Evolutionary conservation across 208 protist genomes (phyloP), one percentile per base, ranked within the genome.

Genomic region (Trypanosoma brucei): DNA sequence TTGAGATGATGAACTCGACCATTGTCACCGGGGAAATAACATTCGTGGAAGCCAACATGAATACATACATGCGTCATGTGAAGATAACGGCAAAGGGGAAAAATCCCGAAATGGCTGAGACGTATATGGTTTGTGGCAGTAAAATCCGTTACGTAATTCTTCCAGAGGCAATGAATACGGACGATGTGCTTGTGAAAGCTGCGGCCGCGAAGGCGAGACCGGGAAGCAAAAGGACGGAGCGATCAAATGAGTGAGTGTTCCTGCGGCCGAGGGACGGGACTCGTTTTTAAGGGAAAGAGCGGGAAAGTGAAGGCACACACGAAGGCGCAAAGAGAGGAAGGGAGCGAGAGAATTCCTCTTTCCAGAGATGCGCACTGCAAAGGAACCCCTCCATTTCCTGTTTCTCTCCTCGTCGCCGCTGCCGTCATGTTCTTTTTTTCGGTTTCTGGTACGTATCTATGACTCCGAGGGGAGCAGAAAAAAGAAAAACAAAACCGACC

Each of bases 1-100:
- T 99, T 57, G 98, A 99, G 74, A 81, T 99, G 39, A 99, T 99
- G 79, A 99, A 99, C 88, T 97, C 98, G 0, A 97, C 97, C 13
- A 88, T 99, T 40, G 92, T 99, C 8, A 85, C 86, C 3, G 88
- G 89, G 14, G 86, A 93, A 48, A 83, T 96, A 46, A 62, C 76
- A 30, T 82, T 82, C 70, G 89, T 95, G 2, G 89, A 95, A 57
- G 66, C 75, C 3, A 83, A 88, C 39, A 99, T 99, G 98, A 99
- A 99, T 76, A 99, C 96, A 0, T 97, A 99, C 72, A 70, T 99
- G 69, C 98, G 97, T 63, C 82, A 88, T 50, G 98, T 98, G 14
- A 99, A 99, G 82, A 88, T 99, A 55, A 98, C 93, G n/a, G 61
- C 97, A 36, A 99, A 98, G 70, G 87, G 85, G 11, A 91, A 92